Percentiles rank a stretch among this genome's conserved stretches.
Conservation (phyloP, 345 rosid species). For the Linum lewisii region DNA sequence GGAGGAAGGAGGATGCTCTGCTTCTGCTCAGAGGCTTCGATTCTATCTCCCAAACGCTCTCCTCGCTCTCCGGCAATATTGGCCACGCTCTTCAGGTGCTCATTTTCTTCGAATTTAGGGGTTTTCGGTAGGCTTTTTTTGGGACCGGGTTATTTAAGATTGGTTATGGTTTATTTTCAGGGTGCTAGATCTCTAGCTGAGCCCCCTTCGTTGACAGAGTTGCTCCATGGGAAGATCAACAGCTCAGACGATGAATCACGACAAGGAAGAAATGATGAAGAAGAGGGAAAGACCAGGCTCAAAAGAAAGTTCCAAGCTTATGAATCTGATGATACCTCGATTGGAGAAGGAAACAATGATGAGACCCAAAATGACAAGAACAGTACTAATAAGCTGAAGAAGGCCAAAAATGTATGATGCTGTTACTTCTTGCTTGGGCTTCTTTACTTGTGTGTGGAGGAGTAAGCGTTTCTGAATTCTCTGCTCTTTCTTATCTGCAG, state of each 20-base stretch:
- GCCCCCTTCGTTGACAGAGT: slow-evolving; percentile 70
- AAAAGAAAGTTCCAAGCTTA: slow-evolving; percentile 62
- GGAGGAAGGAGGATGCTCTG: slow-evolving; percentile 67
- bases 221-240: slow-evolving; percentile 41
- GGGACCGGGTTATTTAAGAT: not conserved
- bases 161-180: slow-evolving; percentile 24
- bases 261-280: slow-evolving; percentile 12
- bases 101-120: not conserved
- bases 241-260: slow-evolving; percentile 15
- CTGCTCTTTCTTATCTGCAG: slow-evolving; percentile 27
- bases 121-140: not conserved
- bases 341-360: slow-evolving; percentile 21
- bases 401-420: slow-evolving; percentile 56
- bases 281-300: slow-evolving; percentile 29
- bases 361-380: slow-evolving; percentile 28
- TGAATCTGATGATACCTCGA: slow-evolving; percentile 16
- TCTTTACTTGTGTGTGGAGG: not conserved
- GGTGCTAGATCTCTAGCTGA: slow-evolving; percentile 75
- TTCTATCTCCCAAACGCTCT: slow-evolving; percentile 58
- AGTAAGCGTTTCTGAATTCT: not conserved
- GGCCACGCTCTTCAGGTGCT: slow-evolving; percentile 83
- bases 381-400: slow-evolving; percentile 43
- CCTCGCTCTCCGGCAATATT: slow-evolving; percentile 67
- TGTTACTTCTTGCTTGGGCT: not conserved
- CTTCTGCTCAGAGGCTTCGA: slow-evolving; percentile 87